Evolutionary conservation across 2,329 filamentous ascomycete species (phyloP).

Genomic region (Penicillium sp.): DNA sequence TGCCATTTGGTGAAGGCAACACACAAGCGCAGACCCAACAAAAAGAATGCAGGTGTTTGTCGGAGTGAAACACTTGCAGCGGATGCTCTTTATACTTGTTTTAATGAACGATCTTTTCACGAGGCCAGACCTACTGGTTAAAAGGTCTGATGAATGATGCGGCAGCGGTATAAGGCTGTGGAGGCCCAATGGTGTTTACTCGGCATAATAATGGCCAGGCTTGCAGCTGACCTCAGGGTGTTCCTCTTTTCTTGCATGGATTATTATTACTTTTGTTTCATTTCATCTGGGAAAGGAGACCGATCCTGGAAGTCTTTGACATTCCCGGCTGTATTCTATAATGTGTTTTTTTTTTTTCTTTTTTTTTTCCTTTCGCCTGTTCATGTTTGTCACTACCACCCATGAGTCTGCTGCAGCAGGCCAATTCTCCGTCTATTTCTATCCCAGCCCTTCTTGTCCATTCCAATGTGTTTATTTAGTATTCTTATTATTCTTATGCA

Average conservation of each 20-base stretch:
- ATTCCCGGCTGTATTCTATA: constrained; percentile 22
- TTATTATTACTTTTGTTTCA: not conserved
- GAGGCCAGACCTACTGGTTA: constrained; percentile 15
- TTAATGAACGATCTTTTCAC: constrained; percentile 26
- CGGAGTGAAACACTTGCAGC: constrained; percentile 4
- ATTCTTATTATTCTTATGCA: too few species aligned
- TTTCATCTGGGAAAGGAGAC: constrained; percentile 9
- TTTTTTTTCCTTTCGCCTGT: constrained; percentile 11
- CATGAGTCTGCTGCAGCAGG: constrained; percentile 17
- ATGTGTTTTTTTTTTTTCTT: constrained; percentile 14
- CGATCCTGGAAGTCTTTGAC: constrained; percentile 6
- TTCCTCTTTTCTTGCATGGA: not conserved
- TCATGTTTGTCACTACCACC: constrained; percentile 24
- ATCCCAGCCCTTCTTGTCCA: too few species aligned
- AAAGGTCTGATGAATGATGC: constrained; percentile 14
- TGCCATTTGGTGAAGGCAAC: constrained; percentile 2
- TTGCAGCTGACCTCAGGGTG: not conserved
- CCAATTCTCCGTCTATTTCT: constrained; percentile 15
- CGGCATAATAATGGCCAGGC: constrained; percentile 2
- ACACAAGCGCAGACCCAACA: constrained; percentile 5
- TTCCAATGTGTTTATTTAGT: too few species aligned
- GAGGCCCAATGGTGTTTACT: constrained; percentile 2
- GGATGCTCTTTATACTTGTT: constrained; percentile 20
- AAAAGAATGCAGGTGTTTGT: constrained; percentile 5
- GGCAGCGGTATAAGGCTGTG: constrained; percentile 16